Evolutionary conservation across 371 early-diverging fungal genomes (phyloP).

Genomic region (Mucor racemosus): DNA sequence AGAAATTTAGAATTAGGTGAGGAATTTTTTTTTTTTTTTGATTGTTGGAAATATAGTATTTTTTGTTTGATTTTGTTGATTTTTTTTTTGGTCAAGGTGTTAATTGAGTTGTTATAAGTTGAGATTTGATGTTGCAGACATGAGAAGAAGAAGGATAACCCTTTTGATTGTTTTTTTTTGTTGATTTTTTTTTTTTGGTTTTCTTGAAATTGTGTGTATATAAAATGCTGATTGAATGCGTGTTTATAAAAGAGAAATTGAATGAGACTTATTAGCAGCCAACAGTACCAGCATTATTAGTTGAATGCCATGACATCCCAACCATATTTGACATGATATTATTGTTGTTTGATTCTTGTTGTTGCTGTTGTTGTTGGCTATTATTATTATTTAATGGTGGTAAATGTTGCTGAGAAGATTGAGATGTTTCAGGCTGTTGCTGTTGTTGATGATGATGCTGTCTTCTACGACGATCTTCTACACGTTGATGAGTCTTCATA

Average conservation of each 20-base stretch:
- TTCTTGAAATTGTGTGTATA: slow-evolving; percentile 1
- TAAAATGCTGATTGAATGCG: slow-evolving; percentile 1
- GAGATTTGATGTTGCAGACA: neutral
- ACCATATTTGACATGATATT: slow-evolving; percentile 10
- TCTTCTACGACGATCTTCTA: slow-evolving; percentile 1
- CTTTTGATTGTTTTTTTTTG: neutral
- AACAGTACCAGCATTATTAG: slow-evolving; percentile 24
- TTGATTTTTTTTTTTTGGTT: neutral
- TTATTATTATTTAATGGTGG: slow-evolving; percentile 15
- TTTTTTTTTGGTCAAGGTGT: slow-evolving; percentile 7
- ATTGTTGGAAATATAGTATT: slow-evolving; percentile 5
- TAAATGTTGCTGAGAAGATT: slow-evolving; percentile 19
- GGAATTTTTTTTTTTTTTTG: neutral
- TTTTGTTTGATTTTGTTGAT: neutral
- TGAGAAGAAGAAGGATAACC: neutral
- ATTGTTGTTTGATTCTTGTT: slow-evolving; percentile 3
- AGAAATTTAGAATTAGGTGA: slow-evolving; percentile 7
- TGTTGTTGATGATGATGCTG: slow-evolving; percentile 14
- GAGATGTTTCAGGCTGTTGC: neutral
- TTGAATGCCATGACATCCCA: slow-evolving; percentile 28
- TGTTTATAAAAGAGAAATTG: neutral
- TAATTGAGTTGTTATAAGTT: neutral
- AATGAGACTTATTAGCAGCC: slow-evolving; percentile 26
- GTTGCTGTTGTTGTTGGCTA: slow-evolving; percentile 8
- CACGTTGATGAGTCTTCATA: slow-evolving; percentile 61